Base-by-base conservation (phyloP, 257 asterid genomes). In the Fraxinus pennsylvanica region DNA sequence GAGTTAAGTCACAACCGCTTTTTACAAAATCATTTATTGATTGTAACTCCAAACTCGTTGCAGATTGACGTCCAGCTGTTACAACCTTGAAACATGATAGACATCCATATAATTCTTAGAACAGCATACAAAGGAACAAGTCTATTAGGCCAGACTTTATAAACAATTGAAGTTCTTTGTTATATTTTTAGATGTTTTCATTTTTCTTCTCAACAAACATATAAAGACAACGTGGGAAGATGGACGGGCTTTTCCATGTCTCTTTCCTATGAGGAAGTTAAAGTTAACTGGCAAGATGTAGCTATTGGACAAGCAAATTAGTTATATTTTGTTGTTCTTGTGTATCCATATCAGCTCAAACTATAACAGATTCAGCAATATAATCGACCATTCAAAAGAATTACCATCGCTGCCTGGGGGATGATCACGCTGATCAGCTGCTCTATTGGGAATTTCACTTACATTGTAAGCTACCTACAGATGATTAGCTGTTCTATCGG, bases 331-430 rank as follows among this genome's bases (percentile, higher is more conserved):
- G 27, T n/a, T 57, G 29, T 41, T 39, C 69, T 38, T 6, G 76
- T n/a, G 59, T 0, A 78, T 75, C 79, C 75, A 38, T 13, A 29
- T 36, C 73, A 67, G 66, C 22, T 22, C 76, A 54, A 75, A 52
- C 74, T 14, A 10, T 9, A 76, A 71, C 70, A 14, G 6, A 59
- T 45, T 61, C 12, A 33, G 41, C 38, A 38, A 76, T 19, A 32
- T 35, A 76, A 74, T 66, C 33, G 25, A 75, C 15, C 41, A 83
- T 33, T 63, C 63, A 80, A 79, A 76, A 38, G 7, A 80, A 84
- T 80, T 88, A 96, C 97, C 99, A 90, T 89, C 72, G 98, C 87
- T 70, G 98, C 94, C 88, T 93, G 97, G 14, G 99, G 95, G 33
- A 30, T 30, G 33, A 30, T 29, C 30, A 29, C 2, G 30, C 30